Evolutionary conservation across 106 monocot genomes (phyloP).

Genomic region (Platanthera zijinensis): DNA sequence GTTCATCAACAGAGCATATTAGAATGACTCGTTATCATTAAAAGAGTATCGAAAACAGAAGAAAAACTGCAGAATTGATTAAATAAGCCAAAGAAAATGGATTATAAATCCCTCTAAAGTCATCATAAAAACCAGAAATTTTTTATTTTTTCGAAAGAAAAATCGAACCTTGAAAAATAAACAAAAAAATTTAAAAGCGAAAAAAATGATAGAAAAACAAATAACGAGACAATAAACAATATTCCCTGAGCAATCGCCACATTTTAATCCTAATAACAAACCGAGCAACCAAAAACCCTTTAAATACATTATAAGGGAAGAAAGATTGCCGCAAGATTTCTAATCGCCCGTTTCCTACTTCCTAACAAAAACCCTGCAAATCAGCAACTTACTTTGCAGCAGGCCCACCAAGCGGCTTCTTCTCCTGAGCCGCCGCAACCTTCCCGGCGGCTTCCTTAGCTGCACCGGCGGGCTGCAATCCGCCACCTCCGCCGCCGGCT

Average conservation of each 20-base stretch:
- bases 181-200: neutral
- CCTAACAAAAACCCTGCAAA: neutral
- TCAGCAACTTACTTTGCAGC: slow-evolving; percentile 55
- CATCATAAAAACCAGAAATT: neutral
- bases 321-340: neutral
- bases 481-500: slow-evolving; percentile 12
- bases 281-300: neutral
- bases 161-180: neutral
- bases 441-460: slow-evolving; percentile 6
- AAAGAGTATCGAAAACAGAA: neutral
- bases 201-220: neutral
- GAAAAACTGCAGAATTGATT: neutral
- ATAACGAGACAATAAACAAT: neutral
- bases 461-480: neutral
- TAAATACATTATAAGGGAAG: no score
- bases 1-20: no score
- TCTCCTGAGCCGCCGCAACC: slow-evolving; percentile 18
- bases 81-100: neutral
- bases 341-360: neutral
- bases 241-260: neutral
- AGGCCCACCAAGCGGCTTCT: slow-evolving; percentile 16
- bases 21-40: neutral
- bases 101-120: neutral
- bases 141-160: neutral
- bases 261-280: neutral